phyloP scores from a whole-genome alignment of 768 basidiomycete species.

The Megacollybia marginata region DNA sequence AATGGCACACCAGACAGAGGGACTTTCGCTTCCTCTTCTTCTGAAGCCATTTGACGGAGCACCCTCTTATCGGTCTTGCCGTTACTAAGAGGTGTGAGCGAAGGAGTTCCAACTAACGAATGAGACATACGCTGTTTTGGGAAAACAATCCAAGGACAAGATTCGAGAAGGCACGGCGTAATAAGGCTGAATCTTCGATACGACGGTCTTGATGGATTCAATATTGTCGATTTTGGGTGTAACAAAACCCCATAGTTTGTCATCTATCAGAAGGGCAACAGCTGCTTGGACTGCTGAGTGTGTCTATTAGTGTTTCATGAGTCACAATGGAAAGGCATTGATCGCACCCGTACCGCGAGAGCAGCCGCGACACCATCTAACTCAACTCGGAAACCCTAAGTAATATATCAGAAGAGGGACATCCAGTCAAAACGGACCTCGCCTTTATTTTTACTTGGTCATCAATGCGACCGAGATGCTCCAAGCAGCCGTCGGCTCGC shows the following conservation, averaged over 20 bases:
- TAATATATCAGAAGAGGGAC: no score
- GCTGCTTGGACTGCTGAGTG: conserved; percentile 36
- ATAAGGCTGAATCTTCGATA: conserved; percentile 47
- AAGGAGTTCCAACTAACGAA: neutral
- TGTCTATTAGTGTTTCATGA: conserved; percentile 18
- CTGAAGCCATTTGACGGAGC: conserved; percentile 29
- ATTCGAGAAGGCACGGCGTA: conserved; percentile 50
- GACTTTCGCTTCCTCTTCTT: conserved; percentile 1
- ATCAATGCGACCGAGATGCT: conserved; percentile 32
- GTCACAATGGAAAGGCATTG: neutral
- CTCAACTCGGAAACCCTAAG: conserved; percentile 39
- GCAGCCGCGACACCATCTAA: conserved; percentile 41
- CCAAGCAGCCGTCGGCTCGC: conserved; percentile 29
- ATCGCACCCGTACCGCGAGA: conserved; percentile 22
- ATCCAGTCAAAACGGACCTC: no score
- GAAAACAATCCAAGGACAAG: conserved; percentile 36
- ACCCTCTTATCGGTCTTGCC: conserved; percentile 44
- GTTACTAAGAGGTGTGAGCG: conserved; percentile 24
- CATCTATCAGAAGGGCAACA: conserved; percentile 42
- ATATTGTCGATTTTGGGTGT: conserved; percentile 29
- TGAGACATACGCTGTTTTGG: conserved; percentile 39
- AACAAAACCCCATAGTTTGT: conserved; percentile 49
- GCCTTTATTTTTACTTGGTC: conserved; percentile 43
- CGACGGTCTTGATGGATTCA: conserved; percentile 34
- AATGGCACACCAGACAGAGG: neutral